phyloP scores from a whole-genome alignment of 1,284 basidiomycete species.

The Cryptococcus hybrid region DNA sequence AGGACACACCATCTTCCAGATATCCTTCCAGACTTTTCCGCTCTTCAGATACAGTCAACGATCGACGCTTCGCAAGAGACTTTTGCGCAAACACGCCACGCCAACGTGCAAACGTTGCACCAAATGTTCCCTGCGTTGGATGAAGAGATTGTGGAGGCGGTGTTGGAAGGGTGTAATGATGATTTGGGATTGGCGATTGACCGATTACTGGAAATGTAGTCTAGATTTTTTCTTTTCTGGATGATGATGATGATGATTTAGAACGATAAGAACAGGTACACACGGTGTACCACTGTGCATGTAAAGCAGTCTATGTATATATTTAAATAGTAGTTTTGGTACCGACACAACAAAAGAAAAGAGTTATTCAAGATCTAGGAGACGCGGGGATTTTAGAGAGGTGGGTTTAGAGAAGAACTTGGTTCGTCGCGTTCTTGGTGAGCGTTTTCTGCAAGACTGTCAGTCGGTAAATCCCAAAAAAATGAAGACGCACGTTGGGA shows the following conservation, averaged over 20 bases:
- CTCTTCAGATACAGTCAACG: slow-evolving; percentile 24
- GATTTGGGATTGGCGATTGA: slow-evolving; percentile 89
- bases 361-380: neutral
- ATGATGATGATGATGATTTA: too few relatives aligned
- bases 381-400: neutral
- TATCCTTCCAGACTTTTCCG: slow-evolving; percentile 25
- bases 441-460: slow-evolving; percentile 47
- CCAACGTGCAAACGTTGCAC: slow-evolving; percentile 61
- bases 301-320: neutral
- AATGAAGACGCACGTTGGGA: slow-evolving; percentile 40
- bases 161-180: slow-evolving; percentile 81
- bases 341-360: neutral
- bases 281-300: neutral
- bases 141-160: slow-evolving; percentile 75
- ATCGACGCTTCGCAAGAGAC: slow-evolving; percentile 36
- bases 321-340: neutral
- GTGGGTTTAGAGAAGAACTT: slow-evolving; percentile 51
- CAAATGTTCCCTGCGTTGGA: slow-evolving; percentile 86
- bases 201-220: slow-evolving; percentile 35
- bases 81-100: slow-evolving; percentile 29
- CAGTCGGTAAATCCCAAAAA: neutral
- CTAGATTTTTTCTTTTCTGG: too few relatives aligned
- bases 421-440: slow-evolving; percentile 49
- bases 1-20: slow-evolving; percentile 20
- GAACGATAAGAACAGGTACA: too few relatives aligned